These are phyloP conservation scores for Dothideomycetes sp. DNA, from an alignment of 2,329 filamentous ascomycete genomes.

Conservation along the genomic window DNA sequence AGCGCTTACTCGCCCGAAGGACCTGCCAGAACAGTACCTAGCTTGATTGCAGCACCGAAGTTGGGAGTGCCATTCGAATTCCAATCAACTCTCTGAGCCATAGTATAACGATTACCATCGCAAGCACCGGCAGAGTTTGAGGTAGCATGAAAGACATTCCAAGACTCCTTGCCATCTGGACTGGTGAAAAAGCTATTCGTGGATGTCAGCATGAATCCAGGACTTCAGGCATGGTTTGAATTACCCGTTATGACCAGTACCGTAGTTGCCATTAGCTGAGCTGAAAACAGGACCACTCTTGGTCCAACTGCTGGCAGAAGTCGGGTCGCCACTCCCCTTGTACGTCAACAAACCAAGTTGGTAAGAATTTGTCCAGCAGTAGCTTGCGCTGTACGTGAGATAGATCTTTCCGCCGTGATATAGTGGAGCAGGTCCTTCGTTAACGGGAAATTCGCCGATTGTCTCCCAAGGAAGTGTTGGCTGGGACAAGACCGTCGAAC, in stretches of 20 bases:
- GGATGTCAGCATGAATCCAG: no score
- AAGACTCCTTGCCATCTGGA: conserved; percentile 46
- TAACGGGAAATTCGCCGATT: conserved; percentile 37
- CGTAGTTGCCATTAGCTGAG: conserved; percentile 48
- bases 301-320: conserved; percentile 37
- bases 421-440: conserved; percentile 47
- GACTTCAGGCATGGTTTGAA: background rate
- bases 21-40: conserved; percentile 26
- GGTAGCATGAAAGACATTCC: conserved; percentile 50
- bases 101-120: conserved; percentile 46
- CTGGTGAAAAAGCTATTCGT: conserved; percentile 45
- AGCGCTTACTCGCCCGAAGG: conserved; percentile 28
- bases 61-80: conserved; percentile 44
- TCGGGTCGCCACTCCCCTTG: conserved; percentile 42
- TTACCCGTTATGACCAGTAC: conserved; percentile 46
- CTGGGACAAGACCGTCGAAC: conserved; percentile 41
- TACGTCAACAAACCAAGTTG: conserved; percentile 46
- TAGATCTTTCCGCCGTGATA: conserved; percentile 47
- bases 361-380: conserved; percentile 49
- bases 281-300: conserved; percentile 46
- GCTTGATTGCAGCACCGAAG: conserved; percentile 34
- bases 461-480: conserved; percentile 45
- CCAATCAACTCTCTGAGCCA: conserved; percentile 43
- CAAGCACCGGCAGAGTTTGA: conserved; percentile 41
- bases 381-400: conserved; percentile 46